Conservation (phyloP, 495 filamentous ascomycete species). For the Aspergillus sparsus region DNA sequence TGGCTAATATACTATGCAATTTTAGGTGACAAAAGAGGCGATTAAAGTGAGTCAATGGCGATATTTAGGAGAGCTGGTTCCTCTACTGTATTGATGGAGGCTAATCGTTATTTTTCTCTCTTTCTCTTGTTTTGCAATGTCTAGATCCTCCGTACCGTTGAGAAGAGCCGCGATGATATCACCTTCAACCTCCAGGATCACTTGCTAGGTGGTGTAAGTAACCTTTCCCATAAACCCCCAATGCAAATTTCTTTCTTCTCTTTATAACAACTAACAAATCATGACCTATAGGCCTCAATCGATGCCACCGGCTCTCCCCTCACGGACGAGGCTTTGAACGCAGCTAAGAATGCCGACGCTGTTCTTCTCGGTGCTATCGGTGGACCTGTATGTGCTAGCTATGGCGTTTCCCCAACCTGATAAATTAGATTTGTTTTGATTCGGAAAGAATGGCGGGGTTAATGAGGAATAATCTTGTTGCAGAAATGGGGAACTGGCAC, state of each 20-base stretch:
- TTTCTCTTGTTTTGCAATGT: not conserved
- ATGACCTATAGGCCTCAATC: conserved; percentile 65
- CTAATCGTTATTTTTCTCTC: conserved; percentile 1
- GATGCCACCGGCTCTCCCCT: conserved; percentile 75
- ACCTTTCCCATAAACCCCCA: not conserved
- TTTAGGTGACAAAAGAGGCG: conserved; percentile 67
- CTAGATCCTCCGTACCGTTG: conserved; percentile 68
- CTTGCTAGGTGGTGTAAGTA: conserved; percentile 83
- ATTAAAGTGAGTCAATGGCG: conserved; percentile 65
- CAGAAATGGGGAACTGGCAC: conserved; percentile 91
- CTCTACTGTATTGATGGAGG: not conserved
- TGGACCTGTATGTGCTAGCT: conserved; percentile 64
- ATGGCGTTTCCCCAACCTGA: conserved; percentile 7
- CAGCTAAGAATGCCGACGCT: conserved; percentile 88
- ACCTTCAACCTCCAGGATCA: conserved; percentile 92
- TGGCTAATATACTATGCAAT: conserved; percentile 20
- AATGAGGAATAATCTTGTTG: not conserved
- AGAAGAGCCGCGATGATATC: conserved; percentile 64
- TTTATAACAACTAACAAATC: not conserved
- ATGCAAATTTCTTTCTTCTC: not conserved
- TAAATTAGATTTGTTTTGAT: not conserved
- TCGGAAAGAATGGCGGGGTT: not conserved
- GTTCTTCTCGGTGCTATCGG: conserved; percentile 94
- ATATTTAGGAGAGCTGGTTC: conserved; percentile 8
- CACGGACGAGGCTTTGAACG: conserved; percentile 79